phyloP scores from a whole-genome alignment of 768 basidiomycete species.

The Megacollybia marginata region DNA sequence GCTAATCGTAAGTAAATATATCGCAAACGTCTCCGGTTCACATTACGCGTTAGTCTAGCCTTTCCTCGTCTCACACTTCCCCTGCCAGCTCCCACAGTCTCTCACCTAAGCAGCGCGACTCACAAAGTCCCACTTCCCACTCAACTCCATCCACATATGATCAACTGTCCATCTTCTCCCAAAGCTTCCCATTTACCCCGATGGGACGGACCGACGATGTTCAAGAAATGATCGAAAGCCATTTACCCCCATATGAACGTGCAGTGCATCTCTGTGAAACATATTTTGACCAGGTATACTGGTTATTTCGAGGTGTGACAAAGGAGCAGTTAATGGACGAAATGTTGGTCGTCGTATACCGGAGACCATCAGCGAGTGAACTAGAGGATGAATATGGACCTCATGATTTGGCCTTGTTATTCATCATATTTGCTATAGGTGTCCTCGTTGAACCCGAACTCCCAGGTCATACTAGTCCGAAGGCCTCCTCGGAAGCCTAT shows the following conservation, averaged over 20 bases:
- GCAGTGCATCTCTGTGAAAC: constrained; percentile 36
- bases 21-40: not conserved
- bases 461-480: not conserved
- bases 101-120: constrained; percentile 10
- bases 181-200: constrained; percentile 59
- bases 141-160: constrained; percentile 13
- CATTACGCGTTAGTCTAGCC: constrained; percentile 13
- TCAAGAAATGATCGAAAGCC: constrained; percentile 40
- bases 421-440: constrained; percentile 44
- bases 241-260: constrained; percentile 47
- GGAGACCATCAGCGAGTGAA: constrained; percentile 9
- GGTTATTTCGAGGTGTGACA: constrained; percentile 45
- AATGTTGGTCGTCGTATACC: constrained; percentile 34
- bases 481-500: constrained; percentile 19
- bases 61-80: constrained; percentile 14
- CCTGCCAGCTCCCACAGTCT: constrained; percentile 12
- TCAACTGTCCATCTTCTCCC: constrained; percentile 44
- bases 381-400: constrained; percentile 31
- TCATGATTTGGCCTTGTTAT: constrained; percentile 44
- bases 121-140: constrained; percentile 4
- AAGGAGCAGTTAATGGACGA: constrained; percentile 36
- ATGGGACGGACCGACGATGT: constrained; percentile 39
- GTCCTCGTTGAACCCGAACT: constrained; percentile 31
- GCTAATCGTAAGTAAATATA: constrained; percentile 14
- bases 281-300: constrained; percentile 41